Percentiles rank a stretch among this genome's conserved stretches.
Evolutionary conservation across 257 asterid genomes (phyloP).

Genomic region (Paraleonurus japonicus): DNA sequence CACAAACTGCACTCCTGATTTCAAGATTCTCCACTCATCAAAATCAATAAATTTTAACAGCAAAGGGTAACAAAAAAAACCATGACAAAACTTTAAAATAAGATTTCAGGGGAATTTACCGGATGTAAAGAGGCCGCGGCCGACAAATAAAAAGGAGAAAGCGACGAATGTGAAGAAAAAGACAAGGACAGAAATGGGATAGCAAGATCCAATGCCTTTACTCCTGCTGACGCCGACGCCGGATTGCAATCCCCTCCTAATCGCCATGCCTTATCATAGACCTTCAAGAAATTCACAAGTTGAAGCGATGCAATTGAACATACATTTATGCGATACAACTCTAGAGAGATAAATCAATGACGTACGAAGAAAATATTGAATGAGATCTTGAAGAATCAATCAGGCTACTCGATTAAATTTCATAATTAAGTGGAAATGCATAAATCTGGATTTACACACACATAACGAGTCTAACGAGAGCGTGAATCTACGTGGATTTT

Average conservation of each 20-base stretch:
- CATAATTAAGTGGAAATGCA: background rate
- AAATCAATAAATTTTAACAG: slow-evolving; percentile 6
- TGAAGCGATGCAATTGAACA: slow-evolving; percentile 22
- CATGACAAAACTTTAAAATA: background rate
- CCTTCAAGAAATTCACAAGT: slow-evolving; percentile 28
- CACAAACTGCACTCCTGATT: background rate
- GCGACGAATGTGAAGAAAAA: slow-evolving; percentile 32
- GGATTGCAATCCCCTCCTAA: slow-evolving; percentile 39
- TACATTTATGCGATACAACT: slow-evolving; percentile 8
- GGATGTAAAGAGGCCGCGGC: slow-evolving; percentile 46
- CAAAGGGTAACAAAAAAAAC: background rate
- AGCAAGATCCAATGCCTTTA: slow-evolving; percentile 46
- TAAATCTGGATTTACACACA: slow-evolving; percentile 14
- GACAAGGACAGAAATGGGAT: slow-evolving; percentile 25
- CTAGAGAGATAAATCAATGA: slow-evolving; percentile 9
- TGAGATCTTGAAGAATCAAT: slow-evolving; percentile 29
- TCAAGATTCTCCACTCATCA: background rate
- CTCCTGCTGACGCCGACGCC: slow-evolving; percentile 32
- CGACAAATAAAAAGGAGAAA: slow-evolving; percentile 41
- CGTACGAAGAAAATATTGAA: slow-evolving; percentile 17
- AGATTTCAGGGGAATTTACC: slow-evolving; percentile 41
- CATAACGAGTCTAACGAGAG: background rate
- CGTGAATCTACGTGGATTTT: slow-evolving; percentile 1
- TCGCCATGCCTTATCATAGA: slow-evolving; percentile 49
- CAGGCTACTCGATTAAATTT: slow-evolving; percentile 15